Percentiles rank a stretch among this genome's conserved stretches.
Conservation (phyloP, 805 yeast species). For the Hanseniaspora valbyensis region DNA sequence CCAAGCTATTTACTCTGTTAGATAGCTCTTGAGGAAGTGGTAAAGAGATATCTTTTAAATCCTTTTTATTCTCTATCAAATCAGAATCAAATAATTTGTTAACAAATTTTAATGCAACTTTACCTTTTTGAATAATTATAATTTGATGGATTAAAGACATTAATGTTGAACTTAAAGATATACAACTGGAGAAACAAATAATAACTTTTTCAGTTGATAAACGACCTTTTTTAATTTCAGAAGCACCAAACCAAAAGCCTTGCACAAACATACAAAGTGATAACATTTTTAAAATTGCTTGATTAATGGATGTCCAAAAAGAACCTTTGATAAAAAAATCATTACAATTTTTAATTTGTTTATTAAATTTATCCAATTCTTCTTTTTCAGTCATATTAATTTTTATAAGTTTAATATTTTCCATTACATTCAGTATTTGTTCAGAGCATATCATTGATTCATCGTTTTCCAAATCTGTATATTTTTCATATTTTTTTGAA, state of each 20-base stretch:
- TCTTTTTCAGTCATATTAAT: conserved; percentile 42
- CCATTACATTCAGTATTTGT: conserved; percentile 58
- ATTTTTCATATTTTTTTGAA: conserved; percentile 40
- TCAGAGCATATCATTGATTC: conserved; percentile 47
- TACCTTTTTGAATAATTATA: conserved; percentile 57
- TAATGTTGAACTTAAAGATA: conserved; percentile 56
- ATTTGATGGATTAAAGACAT: conserved; percentile 46
- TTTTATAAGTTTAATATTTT: conserved; percentile 49
- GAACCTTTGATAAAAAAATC: conserved; percentile 36
- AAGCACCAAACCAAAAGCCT: conserved; percentile 84
- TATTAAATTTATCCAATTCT: conserved; percentile 40
- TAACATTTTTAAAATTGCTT: conserved; percentile 45
- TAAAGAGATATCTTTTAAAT: neutral
- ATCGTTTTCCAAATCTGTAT: conserved; percentile 47
- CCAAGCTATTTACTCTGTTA: conserved; percentile 13
- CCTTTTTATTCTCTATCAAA: neutral
- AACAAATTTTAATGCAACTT: conserved; percentile 51
- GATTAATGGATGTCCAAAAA: conserved; percentile 35
- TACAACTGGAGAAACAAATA: conserved; percentile 73
- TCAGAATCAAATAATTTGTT: conserved; percentile 30
- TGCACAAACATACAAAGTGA: conserved; percentile 72
- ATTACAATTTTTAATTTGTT: conserved; percentile 27
- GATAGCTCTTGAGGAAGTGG: neutral
- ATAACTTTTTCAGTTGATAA: conserved; percentile 53
- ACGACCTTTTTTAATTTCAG: conserved; percentile 43